phyloP scores from a whole-genome alignment of 2,329 filamentous ascomycete genomes.

The Fusarium sp. region DNA sequence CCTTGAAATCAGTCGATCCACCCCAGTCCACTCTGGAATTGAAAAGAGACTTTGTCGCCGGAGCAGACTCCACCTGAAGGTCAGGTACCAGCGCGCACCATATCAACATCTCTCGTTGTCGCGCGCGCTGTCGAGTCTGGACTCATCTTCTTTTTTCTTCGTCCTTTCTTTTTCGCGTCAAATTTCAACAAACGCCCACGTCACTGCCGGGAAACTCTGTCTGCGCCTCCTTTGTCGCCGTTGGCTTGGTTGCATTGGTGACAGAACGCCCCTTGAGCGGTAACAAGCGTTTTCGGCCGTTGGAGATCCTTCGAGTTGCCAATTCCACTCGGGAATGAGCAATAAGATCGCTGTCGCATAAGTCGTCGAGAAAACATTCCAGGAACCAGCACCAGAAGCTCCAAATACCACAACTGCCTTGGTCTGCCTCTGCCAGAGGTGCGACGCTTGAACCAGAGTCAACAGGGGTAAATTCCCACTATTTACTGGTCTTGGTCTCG shows the following conservation, averaged over 20 bases:
- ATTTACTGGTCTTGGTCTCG: constrained; percentile 24
- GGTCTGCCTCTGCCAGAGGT: constrained; percentile 7
- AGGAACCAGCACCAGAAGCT: constrained; percentile 16
- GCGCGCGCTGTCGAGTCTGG: constrained; percentile 5
- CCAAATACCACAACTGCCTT: constrained; percentile 19
- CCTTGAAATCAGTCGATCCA: constrained; percentile 38
- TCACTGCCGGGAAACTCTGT: constrained; percentile 14
- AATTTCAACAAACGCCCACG: constrained; percentile 11
- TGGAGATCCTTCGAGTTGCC: constrained; percentile 16
- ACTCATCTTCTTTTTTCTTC: constrained; percentile 2
- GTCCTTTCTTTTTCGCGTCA: constrained; percentile 5
- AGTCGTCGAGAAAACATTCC: constrained; percentile 38
- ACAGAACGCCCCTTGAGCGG: constrained; percentile 17
- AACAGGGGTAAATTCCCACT: constrained; percentile 32
- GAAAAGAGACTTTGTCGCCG: constrained; percentile 25
- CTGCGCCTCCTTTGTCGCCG: constrained; percentile 13
- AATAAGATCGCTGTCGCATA: constrained; percentile 37
- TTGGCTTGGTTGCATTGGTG: constrained; percentile 31
- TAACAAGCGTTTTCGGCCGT: constrained; percentile 19
- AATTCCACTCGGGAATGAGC: constrained; percentile 41
- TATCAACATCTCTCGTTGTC: neutral
- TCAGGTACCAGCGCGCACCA: constrained; percentile 8
- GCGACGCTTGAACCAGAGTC: constrained; percentile 24
- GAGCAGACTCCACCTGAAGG: constrained; percentile 29
- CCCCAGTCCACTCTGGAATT: constrained; percentile 28